phyloP scores from a whole-genome alignment of 345 rosid species.

The Eucalyptus sideroxylon region DNA sequence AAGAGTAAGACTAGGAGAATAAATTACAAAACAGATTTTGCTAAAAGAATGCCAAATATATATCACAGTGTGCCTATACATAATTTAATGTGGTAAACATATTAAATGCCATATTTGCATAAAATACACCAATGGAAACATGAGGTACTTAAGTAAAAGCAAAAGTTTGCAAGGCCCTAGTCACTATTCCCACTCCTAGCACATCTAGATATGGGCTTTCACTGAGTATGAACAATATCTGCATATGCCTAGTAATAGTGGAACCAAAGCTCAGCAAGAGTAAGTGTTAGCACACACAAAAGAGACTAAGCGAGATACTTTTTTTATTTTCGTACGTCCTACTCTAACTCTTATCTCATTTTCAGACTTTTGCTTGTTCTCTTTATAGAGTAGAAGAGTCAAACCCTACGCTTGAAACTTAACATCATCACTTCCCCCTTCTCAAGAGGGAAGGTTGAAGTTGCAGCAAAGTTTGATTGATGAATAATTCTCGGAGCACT shows the following conservation, averaged over 20 bases:
- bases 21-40: not conserved
- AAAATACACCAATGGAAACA: not conserved
- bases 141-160: fast-evolving
- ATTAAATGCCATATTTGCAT: not conserved
- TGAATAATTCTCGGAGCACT: constrained; percentile 70
- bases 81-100: not conserved
- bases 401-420: fast-evolving
- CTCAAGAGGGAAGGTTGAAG: constrained; percentile 24
- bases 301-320: not conserved
- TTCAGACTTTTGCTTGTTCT: fast-evolving
- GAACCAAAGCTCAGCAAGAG: not conserved
- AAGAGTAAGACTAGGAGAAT: not conserved
- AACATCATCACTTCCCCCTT: too few species aligned
- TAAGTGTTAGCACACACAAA: not conserved
- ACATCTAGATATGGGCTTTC: not conserved
- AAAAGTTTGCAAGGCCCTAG: not conserved
- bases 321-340: fast-evolving
- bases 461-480: constrained; percentile 90
- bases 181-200: not conserved
- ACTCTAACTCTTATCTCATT: fast-evolving
- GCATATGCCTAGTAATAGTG: not conserved
- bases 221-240: not conserved
- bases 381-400: fast-evolving
- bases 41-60: not conserved
- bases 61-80: not conserved